Evolutionary conservation across 768 basidiomycete genomes (phyloP).

Genomic region (Guyanaporus albipodus): DNA sequence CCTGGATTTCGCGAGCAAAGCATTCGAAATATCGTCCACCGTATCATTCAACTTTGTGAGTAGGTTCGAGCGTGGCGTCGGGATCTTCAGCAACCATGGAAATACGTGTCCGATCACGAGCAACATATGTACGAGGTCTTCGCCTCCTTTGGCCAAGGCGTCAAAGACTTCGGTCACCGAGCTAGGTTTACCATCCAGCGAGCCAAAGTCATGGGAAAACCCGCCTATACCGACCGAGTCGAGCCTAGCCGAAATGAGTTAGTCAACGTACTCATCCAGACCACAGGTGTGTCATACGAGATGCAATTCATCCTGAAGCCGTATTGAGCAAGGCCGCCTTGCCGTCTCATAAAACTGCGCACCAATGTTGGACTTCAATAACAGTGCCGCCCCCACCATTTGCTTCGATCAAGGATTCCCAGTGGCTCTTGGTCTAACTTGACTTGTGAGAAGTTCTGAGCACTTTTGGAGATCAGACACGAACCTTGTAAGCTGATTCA

Average conservation of each 20-base stretch:
- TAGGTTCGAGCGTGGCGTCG: slow-evolving; percentile 27
- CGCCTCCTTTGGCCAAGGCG: too few species aligned
- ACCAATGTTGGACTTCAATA: slow-evolving; percentile 50
- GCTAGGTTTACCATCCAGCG: slow-evolving; percentile 38
- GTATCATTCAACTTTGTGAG: slow-evolving; percentile 26
- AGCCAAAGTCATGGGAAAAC: slow-evolving; percentile 45
- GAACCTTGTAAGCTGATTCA: slow-evolving; percentile 41
- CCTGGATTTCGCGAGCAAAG: slow-evolving; percentile 31
- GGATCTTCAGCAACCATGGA: slow-evolving; percentile 31
- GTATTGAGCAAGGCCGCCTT: too few species aligned
- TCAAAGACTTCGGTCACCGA: too few species aligned
- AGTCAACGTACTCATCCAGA: not conserved
- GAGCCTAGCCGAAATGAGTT: slow-evolving; percentile 28
- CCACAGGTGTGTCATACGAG: slow-evolving; percentile 30
- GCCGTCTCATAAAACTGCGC: slow-evolving; percentile 5
- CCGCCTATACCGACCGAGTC: slow-evolving; percentile 43
- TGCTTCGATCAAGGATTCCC: slow-evolving; percentile 28
- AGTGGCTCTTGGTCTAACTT: slow-evolving; percentile 31
- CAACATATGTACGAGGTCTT: too few species aligned
- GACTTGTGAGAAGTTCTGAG: too few species aligned
- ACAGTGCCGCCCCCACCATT: slow-evolving; percentile 28
- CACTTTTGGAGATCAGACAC: too few species aligned
- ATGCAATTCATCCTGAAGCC: slow-evolving; percentile 41
- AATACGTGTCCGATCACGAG: too few species aligned
- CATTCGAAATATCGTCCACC: slow-evolving; percentile 32